These are phyloP conservation scores for Lagenidium giganteum DNA, from an alignment of 352 stramenopile species.

Conservation along the genomic window DNA sequence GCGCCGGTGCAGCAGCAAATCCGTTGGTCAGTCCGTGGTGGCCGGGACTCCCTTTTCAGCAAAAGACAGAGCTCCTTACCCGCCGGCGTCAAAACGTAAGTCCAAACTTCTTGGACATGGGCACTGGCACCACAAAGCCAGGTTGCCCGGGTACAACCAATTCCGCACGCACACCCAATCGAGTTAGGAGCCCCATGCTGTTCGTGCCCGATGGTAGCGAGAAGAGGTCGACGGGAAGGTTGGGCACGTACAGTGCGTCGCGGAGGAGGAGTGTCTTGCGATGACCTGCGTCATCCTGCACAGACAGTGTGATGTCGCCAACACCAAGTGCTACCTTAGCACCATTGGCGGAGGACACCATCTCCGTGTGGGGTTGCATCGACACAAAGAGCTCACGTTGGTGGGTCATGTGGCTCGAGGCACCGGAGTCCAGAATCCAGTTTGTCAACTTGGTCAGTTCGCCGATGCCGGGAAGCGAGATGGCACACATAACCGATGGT, in stretches of 20 bases:
- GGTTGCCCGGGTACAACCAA: no score
- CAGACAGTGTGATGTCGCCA: not conserved
- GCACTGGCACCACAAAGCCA: conserved; percentile 1
- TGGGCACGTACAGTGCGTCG: conserved; percentile 4
- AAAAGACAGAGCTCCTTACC: conserved; percentile 11
- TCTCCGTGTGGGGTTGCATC: not conserved
- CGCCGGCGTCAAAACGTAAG: conserved; percentile 7
- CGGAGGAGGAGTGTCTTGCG: not conserved
- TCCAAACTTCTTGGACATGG: conserved; percentile 4
- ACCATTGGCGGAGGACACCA: no score
- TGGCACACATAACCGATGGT: no score
- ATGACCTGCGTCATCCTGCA: not conserved
- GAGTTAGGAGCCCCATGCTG: no score
- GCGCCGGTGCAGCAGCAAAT: conserved; percentile 8
- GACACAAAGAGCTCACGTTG: not conserved
- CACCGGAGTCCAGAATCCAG: conserved; percentile 6
- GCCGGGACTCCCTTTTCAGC: no score
- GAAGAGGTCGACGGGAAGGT: conserved; percentile 6
- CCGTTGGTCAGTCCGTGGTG: conserved; percentile 6
- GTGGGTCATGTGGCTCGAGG: conserved; percentile 1
- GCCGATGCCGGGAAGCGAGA: no score
- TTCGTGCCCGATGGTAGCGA: conserved; percentile 10
- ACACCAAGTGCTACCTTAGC: no score
- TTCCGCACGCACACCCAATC: no score
- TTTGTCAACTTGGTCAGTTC: no score